A percentile compares a stretch with the other conserved stretches of the same genome.
phyloP scores from a whole-genome alignment of 768 basidiomycete genomes.

The Tylopilus sp. region DNA sequence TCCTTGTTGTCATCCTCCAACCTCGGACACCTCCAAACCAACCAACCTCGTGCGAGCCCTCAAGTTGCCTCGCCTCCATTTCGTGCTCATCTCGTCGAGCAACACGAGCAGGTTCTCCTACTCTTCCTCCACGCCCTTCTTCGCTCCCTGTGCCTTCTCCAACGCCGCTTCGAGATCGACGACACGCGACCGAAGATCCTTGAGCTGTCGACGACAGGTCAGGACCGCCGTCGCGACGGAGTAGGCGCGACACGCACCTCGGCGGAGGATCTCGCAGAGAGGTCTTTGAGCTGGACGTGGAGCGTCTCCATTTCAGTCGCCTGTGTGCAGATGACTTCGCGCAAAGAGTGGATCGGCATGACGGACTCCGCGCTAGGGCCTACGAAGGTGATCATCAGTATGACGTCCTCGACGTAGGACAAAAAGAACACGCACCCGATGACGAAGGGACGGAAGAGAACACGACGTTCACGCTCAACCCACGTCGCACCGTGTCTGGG shows the following conservation, averaged over 20 bases:
- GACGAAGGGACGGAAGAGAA: slow-evolving; percentile 49
- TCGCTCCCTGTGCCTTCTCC: slow-evolving; percentile 54
- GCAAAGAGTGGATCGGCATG: slow-evolving; percentile 78
- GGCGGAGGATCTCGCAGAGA: slow-evolving; percentile 32
- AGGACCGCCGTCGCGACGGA: too few relatives aligned
- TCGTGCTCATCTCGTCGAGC: slow-evolving; percentile 85
- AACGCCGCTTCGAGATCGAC: slow-evolving; percentile 46
- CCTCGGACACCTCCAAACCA: slow-evolving; percentile 89
- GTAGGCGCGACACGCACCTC: slow-evolving; percentile 32
- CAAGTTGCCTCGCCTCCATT: slow-evolving; percentile 88
- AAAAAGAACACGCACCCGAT: slow-evolving; percentile 46
- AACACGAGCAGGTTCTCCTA: slow-evolving; percentile 94
- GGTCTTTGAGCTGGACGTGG: slow-evolving; percentile 53
- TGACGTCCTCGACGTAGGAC: neutral
- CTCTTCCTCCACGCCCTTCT: slow-evolving; percentile 87
- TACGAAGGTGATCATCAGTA: slow-evolving; percentile 18
- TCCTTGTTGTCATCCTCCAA: slow-evolving; percentile 73
- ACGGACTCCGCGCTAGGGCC: slow-evolving; percentile 73
- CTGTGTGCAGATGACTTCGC: slow-evolving; percentile 80
- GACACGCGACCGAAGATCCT: slow-evolving; percentile 46
- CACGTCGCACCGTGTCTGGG: slow-evolving; percentile 73
- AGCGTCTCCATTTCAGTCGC: slow-evolving; percentile 73
- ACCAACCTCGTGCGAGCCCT: slow-evolving; percentile 62
- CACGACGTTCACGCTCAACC: slow-evolving; percentile 56
- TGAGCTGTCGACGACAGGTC: slow-evolving; percentile 38